phyloP scores from a whole-genome alignment of 2,329 filamentous ascomycete species.

The Xylogone sp. region DNA sequence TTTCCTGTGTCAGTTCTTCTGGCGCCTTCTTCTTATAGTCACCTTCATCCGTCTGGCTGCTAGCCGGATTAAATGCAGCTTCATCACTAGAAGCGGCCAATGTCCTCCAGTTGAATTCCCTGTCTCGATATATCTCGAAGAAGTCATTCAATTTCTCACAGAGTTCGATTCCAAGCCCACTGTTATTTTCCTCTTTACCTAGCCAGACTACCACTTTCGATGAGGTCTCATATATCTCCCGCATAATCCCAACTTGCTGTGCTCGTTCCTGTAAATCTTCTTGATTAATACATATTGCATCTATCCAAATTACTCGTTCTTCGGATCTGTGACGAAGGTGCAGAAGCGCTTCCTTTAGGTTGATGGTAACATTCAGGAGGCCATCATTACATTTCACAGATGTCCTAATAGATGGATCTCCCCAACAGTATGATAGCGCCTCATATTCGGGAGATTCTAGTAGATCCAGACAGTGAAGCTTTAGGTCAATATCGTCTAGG shows the following conservation, averaged over 20 bases:
- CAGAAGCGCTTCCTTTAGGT: not conserved
- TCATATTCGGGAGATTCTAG: slow-evolving; percentile 3
- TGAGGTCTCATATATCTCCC: not conserved
- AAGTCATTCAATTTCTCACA: slow-evolving; percentile 4
- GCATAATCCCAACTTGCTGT: not conserved
- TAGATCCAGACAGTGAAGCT: slow-evolving; percentile 1
- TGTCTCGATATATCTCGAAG: slow-evolving; percentile 1
- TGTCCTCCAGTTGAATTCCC: slow-evolving; percentile 2
- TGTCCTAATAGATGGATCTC: not conserved
- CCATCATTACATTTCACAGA: not conserved
- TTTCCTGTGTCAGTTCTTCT: no score
- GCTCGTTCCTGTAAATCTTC: slow-evolving; percentile 6
- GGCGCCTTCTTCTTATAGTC: slow-evolving; percentile 1
- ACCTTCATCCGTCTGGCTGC: slow-evolving; percentile 3
- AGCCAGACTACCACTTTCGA: not conserved
- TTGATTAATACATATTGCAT: slow-evolving; percentile 21
- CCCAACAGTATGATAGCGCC: slow-evolving; percentile 3
- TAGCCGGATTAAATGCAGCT: slow-evolving; percentile 1
- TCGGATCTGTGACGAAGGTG: not conserved
- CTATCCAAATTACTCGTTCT: slow-evolving; percentile 15
- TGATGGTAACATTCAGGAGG: not conserved
- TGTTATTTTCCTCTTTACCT: not conserved
- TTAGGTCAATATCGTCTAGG: slow-evolving; percentile 4
- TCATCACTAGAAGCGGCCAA: not conserved
- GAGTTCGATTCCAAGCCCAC: slow-evolving; percentile 1